Conservation (phyloP, 106 monocot species). For the Dactylorhiza incarnata region DNA sequence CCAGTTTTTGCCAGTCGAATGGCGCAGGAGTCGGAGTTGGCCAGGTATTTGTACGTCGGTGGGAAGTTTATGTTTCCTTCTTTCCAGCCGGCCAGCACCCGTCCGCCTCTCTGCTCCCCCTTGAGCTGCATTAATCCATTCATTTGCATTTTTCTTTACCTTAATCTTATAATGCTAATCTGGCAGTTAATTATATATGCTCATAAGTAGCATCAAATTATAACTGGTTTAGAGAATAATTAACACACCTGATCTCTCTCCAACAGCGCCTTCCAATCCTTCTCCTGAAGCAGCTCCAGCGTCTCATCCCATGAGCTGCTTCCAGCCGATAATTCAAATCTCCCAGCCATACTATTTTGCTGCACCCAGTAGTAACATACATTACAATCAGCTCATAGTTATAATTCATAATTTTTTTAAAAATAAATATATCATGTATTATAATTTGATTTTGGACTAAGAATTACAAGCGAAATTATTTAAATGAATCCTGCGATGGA, state of each 20-base stretch:
- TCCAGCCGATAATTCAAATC: constrained; percentile 26
- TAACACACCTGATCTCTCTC: constrained; percentile 24
- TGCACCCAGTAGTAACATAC: too few species aligned
- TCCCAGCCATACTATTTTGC: constrained; percentile 50
- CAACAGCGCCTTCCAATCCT: constrained; percentile 22
- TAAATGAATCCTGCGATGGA: too few species aligned
- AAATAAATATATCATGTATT: too few species aligned
- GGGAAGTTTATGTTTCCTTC: constrained; percentile 45
- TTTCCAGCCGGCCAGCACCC: constrained; percentile 30
- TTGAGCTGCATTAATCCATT: constrained; percentile 20
- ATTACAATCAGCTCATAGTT: not conserved
- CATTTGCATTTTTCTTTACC: not conserved
- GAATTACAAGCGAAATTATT: too few species aligned
- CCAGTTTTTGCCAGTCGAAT: constrained; percentile 18
- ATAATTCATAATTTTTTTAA: not conserved
- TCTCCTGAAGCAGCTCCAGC: constrained; percentile 16
- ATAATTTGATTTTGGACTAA: too few species aligned
- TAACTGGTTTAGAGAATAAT: not conserved
- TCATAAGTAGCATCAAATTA: not conserved
- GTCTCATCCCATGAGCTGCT: constrained; percentile 1
- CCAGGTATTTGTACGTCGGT: constrained; percentile 50
- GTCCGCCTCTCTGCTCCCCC: constrained; percentile 30
- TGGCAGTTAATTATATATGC: too few species aligned
- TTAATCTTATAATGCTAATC: not conserved
- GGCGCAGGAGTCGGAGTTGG: constrained; percentile 29